These are phyloP conservation scores for Quaeritorhiza haematococci DNA, from an alignment of 371 early-diverging fungal species.

Conservation along the genomic window DNA sequence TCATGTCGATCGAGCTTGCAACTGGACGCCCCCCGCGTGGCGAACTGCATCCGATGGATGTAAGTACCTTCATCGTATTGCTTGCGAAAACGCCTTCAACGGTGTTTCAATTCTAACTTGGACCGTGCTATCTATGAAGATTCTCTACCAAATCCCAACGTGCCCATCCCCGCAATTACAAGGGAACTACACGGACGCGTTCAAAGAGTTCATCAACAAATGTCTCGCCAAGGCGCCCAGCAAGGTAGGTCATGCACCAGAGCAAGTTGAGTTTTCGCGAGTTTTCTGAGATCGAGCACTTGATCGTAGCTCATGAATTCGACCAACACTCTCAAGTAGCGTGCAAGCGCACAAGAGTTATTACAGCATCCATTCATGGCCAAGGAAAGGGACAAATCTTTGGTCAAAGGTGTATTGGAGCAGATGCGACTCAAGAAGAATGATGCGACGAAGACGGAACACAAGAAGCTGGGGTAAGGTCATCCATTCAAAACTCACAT, in stretches of 20 bases:
- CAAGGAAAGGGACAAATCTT: constrained; percentile 5
- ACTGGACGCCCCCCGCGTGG: constrained; percentile 47
- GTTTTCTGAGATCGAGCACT: no score
- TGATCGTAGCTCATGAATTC: no score
- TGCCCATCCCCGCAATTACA: constrained; percentile 13
- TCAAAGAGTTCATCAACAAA: constrained; percentile 13
- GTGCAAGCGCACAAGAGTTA: constrained; percentile 14
- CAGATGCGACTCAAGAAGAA: constrained; percentile 15
- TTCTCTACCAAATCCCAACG: constrained; percentile 14
- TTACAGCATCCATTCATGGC: constrained; percentile 16
- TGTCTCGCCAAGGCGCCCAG: constrained; percentile 15
- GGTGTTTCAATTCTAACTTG: not conserved
- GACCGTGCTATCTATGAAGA: not conserved
- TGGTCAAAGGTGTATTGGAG: constrained; percentile 8
- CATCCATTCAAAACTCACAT: no score
- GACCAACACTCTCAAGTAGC: no score
- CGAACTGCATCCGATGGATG: constrained; percentile 58
- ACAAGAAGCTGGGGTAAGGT: constrained; percentile 2
- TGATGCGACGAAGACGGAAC: constrained; percentile 4
- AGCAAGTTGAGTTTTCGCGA: no score
- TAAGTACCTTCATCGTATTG: constrained; percentile 3
- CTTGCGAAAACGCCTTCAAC: not conserved
- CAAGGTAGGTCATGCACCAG: constrained; percentile 4
- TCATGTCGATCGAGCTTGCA: constrained; percentile 75
- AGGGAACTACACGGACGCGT: constrained; percentile 9